Evolutionary conservation across 768 basidiomycete genomes (phyloP).

Genomic region (Mycena kentingensis): DNA sequence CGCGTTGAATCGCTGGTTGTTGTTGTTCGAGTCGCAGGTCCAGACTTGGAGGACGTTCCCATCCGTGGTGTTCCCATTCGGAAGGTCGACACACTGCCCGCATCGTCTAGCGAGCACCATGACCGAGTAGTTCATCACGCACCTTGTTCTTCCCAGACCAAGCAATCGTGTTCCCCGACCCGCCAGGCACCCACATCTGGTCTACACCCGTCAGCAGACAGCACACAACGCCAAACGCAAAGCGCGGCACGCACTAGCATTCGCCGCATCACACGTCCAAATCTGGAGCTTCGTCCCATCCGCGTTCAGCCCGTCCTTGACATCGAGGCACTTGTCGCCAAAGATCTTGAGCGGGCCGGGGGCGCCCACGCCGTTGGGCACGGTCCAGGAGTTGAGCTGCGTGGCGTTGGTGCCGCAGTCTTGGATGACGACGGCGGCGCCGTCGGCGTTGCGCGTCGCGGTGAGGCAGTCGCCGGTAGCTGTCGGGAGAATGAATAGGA

Average conservation of each 20-base stretch:
- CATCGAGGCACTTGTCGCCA: conserved; percentile 22
- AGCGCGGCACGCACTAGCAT: conserved; percentile 6
- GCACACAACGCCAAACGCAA: background rate
- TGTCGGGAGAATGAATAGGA: background rate
- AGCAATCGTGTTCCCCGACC: conserved; percentile 1
- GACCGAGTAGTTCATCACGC: background rate
- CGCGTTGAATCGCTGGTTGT: conserved; percentile 5
- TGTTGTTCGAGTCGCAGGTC: conserved; percentile 7
- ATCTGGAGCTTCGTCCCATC: conserved; percentile 30
- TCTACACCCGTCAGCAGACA: background rate
- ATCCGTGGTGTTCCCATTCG: conserved; percentile 5
- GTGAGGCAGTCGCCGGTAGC: background rate
- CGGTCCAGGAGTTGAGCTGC: conserved; percentile 6
- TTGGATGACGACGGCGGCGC: conserved; percentile 3
- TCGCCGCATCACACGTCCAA: conserved; percentile 22
- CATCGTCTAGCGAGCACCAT: background rate
- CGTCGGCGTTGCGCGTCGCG: conserved; percentile 5
- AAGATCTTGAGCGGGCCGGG: conserved; percentile 8
- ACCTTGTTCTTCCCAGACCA: conserved; percentile 10
- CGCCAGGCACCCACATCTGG: conserved; percentile 11
- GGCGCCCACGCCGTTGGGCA: background rate
- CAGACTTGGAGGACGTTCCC: conserved; percentile 13
- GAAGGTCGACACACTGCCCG: conserved; percentile 11
- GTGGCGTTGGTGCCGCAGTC: conserved; percentile 1
- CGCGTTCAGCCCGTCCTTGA: conserved; percentile 20